A percentile compares a stretch with the other conserved stretches of the same genome.
phyloP scores from a whole-genome alignment of 2,329 filamentous ascomycete genomes.

The Epichloe scottii region DNA sequence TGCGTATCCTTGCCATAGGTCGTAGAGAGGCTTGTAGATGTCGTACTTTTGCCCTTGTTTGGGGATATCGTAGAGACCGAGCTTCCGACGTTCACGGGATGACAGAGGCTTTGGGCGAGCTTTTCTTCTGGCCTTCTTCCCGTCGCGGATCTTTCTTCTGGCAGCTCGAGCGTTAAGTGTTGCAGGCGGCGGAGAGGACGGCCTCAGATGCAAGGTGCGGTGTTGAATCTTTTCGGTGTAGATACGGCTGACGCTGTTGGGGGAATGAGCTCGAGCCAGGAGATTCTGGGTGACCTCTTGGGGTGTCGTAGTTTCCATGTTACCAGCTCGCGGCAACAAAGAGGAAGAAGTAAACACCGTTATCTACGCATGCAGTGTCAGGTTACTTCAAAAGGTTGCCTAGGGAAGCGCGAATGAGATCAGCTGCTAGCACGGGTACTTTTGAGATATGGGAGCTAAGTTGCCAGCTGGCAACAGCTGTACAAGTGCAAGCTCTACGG shows the following conservation, averaged over 20 bases:
- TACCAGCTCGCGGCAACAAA: neutral
- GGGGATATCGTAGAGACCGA: conserved; percentile 64
- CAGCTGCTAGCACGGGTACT: too few species aligned
- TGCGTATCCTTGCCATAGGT: conserved; percentile 76
- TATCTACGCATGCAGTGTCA: too few species aligned
- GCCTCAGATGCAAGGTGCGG: conserved; percentile 66
- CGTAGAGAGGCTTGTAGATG: conserved; percentile 65
- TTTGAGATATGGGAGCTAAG: too few species aligned
- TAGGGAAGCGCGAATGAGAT: too few species aligned
- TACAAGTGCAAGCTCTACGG: too few species aligned
- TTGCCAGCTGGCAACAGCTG: too few species aligned
- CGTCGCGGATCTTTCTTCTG: conserved; percentile 35
- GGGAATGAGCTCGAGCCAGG: conserved; percentile 67
- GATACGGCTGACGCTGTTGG: conserved; percentile 56
- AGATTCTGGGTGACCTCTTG: conserved; percentile 44
- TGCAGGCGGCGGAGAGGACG: conserved; percentile 54
- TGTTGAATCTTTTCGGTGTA: conserved; percentile 74
- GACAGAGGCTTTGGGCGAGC: conserved; percentile 58
- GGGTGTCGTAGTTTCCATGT: conserved; percentile 23
- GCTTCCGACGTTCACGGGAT: conserved; percentile 60
- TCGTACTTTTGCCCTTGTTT: conserved; percentile 49
- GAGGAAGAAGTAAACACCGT: neutral
- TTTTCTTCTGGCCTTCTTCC: conserved; percentile 33
- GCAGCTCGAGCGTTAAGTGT: conserved; percentile 42
- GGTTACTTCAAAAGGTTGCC: too few species aligned